Evolutionary conservation across 768 basidiomycete species (phyloP).

Genomic region (Tylopilus intermedius): DNA sequence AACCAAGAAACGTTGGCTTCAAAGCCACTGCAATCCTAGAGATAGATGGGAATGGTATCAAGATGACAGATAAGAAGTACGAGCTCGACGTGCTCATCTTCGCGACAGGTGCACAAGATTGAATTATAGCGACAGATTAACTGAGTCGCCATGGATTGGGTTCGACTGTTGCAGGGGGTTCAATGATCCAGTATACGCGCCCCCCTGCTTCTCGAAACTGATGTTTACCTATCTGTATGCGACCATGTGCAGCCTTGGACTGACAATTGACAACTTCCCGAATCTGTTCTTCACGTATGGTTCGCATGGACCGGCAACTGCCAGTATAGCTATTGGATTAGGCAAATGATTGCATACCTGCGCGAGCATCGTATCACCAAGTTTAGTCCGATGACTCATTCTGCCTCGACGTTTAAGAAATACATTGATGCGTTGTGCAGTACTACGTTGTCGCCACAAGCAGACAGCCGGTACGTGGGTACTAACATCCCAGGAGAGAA

Average conservation of each 20-base stretch:
- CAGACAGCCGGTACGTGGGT: background rate
- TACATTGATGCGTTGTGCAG: background rate
- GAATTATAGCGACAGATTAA: background rate
- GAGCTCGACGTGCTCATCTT: conserved; percentile 13
- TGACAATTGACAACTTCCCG: background rate
- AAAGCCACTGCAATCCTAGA: conserved; percentile 8
- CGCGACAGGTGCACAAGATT: conserved; percentile 10
- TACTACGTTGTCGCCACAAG: background rate
- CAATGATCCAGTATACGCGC: background rate
- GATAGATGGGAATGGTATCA: conserved; percentile 8
- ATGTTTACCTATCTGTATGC: background rate
- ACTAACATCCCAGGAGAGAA: background rate
- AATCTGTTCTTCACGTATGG: background rate
- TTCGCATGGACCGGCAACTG: background rate
- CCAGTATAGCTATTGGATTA: background rate
- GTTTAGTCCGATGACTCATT: background rate
- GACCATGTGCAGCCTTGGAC: background rate
- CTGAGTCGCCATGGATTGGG: conserved; percentile 2
- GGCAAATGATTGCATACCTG: background rate
- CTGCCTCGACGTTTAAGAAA: background rate
- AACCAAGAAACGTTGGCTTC: conserved; percentile 18
- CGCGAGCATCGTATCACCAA: background rate
- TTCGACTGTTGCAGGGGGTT: conserved; percentile 10
- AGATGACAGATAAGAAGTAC: conserved; percentile 3
- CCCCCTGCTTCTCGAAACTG: background rate